phyloP scores from a whole-genome alignment of 331 rosid genomes.

The Malus hybrid region DNA sequence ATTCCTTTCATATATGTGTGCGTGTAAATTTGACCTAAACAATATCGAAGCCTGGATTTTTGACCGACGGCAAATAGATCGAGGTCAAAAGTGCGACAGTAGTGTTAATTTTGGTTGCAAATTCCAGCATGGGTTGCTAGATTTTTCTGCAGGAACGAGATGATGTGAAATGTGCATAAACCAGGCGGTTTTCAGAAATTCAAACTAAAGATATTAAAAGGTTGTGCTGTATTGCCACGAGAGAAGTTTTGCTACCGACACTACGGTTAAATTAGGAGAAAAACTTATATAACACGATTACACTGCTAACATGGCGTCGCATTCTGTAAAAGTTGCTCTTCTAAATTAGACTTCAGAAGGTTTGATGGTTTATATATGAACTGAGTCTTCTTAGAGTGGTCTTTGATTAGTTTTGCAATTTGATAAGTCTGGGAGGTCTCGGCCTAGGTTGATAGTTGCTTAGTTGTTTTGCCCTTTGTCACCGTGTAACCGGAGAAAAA shows the following conservation, averaged over 20 bases:
- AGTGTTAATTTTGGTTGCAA: neutral
- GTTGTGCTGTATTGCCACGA: neutral
- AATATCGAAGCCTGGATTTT: neutral
- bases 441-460: too few relatives aligned
- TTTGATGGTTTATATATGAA: too few relatives aligned
- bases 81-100: neutral
- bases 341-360: neutral
- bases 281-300: too few relatives aligned
- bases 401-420: neutral
- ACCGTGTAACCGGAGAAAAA: neutral
- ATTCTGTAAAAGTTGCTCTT: neutral
- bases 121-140: too few relatives aligned
- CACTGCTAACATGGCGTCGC: accelerated
- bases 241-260: neutral
- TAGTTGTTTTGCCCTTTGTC: neutral
- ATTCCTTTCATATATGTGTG: neutral
- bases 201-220: neutral
- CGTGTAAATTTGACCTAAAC: neutral
- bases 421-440: neutral
- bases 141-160: neutral
- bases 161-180: neutral
- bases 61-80: neutral
- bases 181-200: neutral
- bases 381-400: neutral
- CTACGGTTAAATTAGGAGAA: neutral